Conservation (phyloP, 2,329 filamentous ascomycete genomes). For the Westerdykella sp. region DNA sequence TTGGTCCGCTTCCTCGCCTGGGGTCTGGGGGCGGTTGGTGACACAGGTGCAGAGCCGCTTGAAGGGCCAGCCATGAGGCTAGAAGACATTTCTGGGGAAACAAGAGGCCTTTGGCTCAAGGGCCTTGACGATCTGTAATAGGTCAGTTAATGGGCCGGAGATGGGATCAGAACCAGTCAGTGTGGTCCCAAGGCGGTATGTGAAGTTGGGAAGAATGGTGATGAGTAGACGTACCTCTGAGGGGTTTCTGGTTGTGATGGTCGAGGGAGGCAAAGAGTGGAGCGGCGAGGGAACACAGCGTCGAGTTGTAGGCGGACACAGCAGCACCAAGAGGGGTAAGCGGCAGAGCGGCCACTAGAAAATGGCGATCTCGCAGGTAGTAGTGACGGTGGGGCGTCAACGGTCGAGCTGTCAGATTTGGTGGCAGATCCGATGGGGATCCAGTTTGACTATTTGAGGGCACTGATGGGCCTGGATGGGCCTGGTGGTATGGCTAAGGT, state of each 20-base stretch:
- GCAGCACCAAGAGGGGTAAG: constrained; percentile 23
- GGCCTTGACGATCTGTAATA: not conserved
- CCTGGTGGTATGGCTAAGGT: constrained; percentile 9
- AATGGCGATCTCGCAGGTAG: constrained; percentile 22
- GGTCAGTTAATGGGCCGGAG: not conserved
- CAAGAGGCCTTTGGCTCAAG: not conserved
- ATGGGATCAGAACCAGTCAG: not conserved
- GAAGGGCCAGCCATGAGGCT: constrained; percentile 8
- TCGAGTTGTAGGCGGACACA: constrained; percentile 11
- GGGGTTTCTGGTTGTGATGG: not conserved
- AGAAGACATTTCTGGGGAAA: not conserved
- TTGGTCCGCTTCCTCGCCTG: constrained; percentile 61
- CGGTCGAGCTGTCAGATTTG: constrained; percentile 20
- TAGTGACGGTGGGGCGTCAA: constrained; percentile 18
- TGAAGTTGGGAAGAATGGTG: too few relatives aligned
- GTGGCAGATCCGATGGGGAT: constrained; percentile 7
- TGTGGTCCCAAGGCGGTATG: not conserved
- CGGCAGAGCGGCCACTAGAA: constrained; percentile 14
- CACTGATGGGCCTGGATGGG: constrained; percentile 9
- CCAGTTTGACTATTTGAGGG: constrained; percentile 3
- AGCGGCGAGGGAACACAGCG: not conserved
- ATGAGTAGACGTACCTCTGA: not conserved
- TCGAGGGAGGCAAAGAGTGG: not conserved
- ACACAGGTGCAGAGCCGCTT: constrained; percentile 21
- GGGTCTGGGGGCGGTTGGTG: constrained; percentile 23